Conservation (phyloP, 306 rosid species). For the Casuarina equisetifolia region DNA sequence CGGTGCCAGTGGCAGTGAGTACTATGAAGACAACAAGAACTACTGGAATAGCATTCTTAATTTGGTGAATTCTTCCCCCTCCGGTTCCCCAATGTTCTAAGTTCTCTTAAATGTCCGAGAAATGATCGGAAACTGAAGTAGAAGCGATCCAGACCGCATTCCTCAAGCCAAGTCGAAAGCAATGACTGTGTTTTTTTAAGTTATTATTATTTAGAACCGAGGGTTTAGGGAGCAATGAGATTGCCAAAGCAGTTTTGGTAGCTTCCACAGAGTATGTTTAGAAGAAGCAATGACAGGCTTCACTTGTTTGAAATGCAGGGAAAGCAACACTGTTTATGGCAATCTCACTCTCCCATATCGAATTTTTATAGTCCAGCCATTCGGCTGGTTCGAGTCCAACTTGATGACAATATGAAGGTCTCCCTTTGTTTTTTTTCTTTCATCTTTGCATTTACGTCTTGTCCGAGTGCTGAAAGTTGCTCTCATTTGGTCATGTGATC, state of each 20-base stretch:
- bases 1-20: constrained; percentile 38
- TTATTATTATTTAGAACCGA: constrained; percentile 18
- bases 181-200: constrained; percentile 15
- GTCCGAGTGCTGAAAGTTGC: constrained; percentile 27
- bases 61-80: constrained; percentile 87
- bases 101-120: neutral
- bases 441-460: constrained; percentile 12
- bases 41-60: constrained; percentile 94
- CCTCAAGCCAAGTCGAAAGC: constrained; percentile 15
- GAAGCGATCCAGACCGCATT: constrained; percentile 15
- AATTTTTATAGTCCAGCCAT: constrained; percentile 20
- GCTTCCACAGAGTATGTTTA: constrained; percentile 29
- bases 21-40: constrained; percentile 81
- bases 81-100: constrained; percentile 79
- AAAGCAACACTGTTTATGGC: constrained; percentile 33
- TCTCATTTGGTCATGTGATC: constrained; percentile 14
- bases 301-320: constrained; percentile 27
- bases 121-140: neutral
- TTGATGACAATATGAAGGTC: constrained; percentile 24
- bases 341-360: constrained; percentile 26
- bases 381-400: neutral
- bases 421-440: constrained; percentile 17
- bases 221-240: constrained; percentile 16
- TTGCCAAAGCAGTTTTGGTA: constrained; percentile 38
- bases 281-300: constrained; percentile 23